phyloP scores from a whole-genome alignment of 2,329 filamentous ascomycete species.

The Fusarium nelsonii region DNA sequence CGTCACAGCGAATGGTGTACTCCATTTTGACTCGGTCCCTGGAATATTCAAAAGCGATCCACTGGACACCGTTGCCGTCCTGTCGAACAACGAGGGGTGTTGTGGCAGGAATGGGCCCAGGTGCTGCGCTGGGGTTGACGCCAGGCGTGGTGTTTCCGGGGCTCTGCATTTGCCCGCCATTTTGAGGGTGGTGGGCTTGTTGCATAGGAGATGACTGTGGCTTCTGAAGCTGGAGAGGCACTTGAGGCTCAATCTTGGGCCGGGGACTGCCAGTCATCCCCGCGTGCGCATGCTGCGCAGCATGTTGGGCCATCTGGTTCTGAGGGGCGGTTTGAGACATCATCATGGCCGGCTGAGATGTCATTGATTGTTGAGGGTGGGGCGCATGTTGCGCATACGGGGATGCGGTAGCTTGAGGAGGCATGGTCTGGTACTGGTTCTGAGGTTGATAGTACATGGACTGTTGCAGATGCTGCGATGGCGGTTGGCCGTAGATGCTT shows the following conservation, averaged over 20 bases:
- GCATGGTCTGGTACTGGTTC: conserved; percentile 74
- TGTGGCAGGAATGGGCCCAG: conserved; percentile 95
- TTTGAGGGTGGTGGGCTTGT: conserved; percentile 54
- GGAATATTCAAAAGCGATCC: conserved; percentile 99
- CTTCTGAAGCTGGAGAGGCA: conserved; percentile 72
- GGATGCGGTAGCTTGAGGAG: conserved; percentile 69
- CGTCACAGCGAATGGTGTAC: conserved; percentile 97
- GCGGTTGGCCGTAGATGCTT: conserved; percentile 84
- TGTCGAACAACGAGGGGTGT: conserved; percentile 94
- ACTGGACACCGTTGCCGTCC: conserved; percentile 96
- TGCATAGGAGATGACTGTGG: conserved; percentile 59
- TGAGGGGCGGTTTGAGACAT: conserved; percentile 71
- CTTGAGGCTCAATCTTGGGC: conserved; percentile 72
- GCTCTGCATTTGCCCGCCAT: conserved; percentile 56
- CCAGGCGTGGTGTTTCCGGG: conserved; percentile 58
- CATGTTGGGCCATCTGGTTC: conserved; percentile 70
- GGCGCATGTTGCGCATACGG: conserved; percentile 71
- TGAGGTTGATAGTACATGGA: conserved; percentile 81
- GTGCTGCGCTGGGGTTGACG: conserved; percentile 89
- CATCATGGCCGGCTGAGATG: conserved; percentile 74
- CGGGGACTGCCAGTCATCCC: conserved; percentile 72
- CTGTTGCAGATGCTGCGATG: conserved; percentile 81
- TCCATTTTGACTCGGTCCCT: conserved; percentile 99
- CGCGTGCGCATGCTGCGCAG: conserved; percentile 66
- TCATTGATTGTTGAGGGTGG: conserved; percentile 67